These are phyloP conservation scores for Coprinopsis cinerea DNA, from an alignment of 768 basidiomycete species.

Conservation along the genomic window DNA sequence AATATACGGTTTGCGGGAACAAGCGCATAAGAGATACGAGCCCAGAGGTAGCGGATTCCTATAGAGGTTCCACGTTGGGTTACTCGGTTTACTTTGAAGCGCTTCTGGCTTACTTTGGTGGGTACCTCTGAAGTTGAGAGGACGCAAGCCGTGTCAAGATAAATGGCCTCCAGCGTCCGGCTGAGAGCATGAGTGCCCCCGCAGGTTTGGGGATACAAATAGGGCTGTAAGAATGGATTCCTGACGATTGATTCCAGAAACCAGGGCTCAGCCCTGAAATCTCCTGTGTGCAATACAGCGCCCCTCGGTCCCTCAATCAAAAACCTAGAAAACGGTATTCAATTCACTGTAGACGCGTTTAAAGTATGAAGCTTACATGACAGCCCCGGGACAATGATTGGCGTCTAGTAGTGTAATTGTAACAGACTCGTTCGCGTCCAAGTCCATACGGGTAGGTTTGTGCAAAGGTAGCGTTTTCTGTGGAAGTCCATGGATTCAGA, in stretches of 20 bases:
- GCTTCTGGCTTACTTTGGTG: conserved; percentile 42
- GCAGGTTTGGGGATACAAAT: conserved; percentile 36
- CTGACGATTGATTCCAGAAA: conserved; percentile 62
- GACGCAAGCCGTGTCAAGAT: conserved; percentile 77
- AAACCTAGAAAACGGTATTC: conserved; percentile 48
- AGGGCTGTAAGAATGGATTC: conserved; percentile 70
- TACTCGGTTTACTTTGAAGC: background rate
- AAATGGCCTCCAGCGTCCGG: conserved; percentile 66
- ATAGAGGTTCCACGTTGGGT: background rate
- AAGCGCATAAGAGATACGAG: conserved; percentile 64
- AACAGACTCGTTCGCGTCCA: conserved; percentile 53
- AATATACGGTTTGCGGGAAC: conserved; percentile 60
- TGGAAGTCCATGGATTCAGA: background rate
- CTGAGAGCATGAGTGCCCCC: conserved; percentile 14
- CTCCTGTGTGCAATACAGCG: conserved; percentile 87
- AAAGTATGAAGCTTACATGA: conserved; percentile 55
- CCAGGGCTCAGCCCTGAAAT: conserved; percentile 83
- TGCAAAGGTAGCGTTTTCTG: conserved; percentile 59
- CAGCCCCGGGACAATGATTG: conserved; percentile 92
- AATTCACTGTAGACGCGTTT: background rate
- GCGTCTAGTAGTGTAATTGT: conserved; percentile 81
- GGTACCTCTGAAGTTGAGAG: conserved; percentile 46
- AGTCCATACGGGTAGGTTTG: conserved; percentile 53
- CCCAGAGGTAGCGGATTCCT: conserved; percentile 64
- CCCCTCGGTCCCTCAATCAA: conserved; percentile 67